These are phyloP conservation scores for Cryptococcus deneoformans DNA, from an alignment of 1,284 basidiomycete species.

Conservation along the genomic window DNA sequence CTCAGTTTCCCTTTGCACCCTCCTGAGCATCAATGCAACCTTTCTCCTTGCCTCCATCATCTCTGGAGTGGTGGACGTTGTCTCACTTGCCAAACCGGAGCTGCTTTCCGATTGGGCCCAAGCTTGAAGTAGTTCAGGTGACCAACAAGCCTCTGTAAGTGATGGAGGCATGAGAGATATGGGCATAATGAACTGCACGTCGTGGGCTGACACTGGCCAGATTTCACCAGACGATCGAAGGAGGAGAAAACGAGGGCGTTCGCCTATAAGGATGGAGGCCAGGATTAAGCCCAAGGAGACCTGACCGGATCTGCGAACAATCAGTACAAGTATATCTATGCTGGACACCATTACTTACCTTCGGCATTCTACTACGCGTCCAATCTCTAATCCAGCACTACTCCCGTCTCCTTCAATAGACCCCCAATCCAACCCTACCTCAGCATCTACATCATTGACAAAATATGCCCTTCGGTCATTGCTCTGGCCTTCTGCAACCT, in stretches of 20 bases:
- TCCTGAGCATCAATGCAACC: conserved; percentile 34
- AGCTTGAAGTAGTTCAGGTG: conserved; percentile 21
- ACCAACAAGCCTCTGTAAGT: conserved; percentile 26
- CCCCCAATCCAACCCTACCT: conserved; percentile 13
- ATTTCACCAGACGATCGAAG: conserved; percentile 39
- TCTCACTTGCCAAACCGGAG: conserved; percentile 14
- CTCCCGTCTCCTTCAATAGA: conserved; percentile 13
- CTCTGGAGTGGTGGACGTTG: conserved; percentile 6
- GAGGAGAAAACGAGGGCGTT: conserved; percentile 30
- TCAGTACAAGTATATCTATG: neutral
- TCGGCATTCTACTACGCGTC: conserved; percentile 38
- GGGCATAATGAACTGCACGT: conserved; percentile 48
- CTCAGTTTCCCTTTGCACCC: conserved; percentile 39
- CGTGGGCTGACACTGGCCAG: conserved; percentile 37
- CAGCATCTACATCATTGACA: conserved; percentile 13
- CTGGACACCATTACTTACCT: conserved; percentile 23
- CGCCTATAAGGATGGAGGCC: conserved; percentile 25
- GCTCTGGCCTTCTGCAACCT: conserved; percentile 8
- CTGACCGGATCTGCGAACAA: conserved; percentile 18
- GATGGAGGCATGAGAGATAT: conserved; percentile 23
- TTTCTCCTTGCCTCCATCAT: conserved; percentile 35
- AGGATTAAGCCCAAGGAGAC: conserved; percentile 36
- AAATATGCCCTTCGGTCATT: conserved; percentile 24
- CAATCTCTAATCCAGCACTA: conserved; percentile 25
- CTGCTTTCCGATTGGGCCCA: conserved; percentile 17